These are phyloP conservation scores for Grosmannia clavigera DNA, from an alignment of 2,329 filamentous ascomycete species.

Conservation along the genomic window DNA sequence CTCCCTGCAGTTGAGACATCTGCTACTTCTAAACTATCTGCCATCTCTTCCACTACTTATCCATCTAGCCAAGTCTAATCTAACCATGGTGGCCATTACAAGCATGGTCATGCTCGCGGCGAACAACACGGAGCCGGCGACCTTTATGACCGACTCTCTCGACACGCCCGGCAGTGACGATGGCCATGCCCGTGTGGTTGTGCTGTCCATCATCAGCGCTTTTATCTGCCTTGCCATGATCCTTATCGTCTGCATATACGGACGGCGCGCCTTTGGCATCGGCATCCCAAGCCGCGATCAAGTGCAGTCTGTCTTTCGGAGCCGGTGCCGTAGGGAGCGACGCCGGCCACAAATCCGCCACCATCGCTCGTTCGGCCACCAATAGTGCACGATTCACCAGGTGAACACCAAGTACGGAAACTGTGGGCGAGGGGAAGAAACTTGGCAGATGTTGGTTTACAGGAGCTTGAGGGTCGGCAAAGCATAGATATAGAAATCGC, in stretches of 20 bases:
- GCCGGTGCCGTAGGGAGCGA: background rate
- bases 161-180: background rate
- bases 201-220: background rate
- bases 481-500: background rate
- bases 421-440: background rate
- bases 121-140: background rate
- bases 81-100: background rate
- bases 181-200: background rate
- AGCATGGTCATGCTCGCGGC: background rate
- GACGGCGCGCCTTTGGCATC: background rate
- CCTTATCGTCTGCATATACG: background rate
- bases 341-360: background rate
- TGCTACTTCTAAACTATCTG: background rate
- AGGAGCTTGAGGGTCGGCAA: background rate
- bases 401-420: no score
- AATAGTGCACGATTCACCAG: no score
- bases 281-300: background rate
- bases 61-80: background rate
- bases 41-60: background rate
- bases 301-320: no score
- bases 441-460: background rate
- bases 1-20: background rate
- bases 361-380: background rate
- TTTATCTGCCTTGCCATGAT: background rate
- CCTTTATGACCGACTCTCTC: background rate